Percentiles rank a stretch among this genome's conserved stretches.
Evolutionary conservation across 2,329 filamentous ascomycete species (phyloP).

Genomic region (Corinectria fuckeliana): DNA sequence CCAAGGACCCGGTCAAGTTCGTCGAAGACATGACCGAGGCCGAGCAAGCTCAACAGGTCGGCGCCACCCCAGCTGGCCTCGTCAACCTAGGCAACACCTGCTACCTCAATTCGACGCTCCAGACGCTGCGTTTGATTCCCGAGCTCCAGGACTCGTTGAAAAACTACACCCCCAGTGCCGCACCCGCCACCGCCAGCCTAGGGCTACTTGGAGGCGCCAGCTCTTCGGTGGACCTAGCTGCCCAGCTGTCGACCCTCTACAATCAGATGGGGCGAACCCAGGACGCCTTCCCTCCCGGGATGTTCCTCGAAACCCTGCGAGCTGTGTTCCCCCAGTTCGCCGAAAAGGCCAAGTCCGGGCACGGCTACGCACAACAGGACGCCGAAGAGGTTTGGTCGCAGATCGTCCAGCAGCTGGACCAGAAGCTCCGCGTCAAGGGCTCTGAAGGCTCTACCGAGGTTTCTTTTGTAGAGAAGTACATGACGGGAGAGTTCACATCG

Average conservation of each 20-base stretch:
- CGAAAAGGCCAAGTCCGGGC: conserved; percentile 80
- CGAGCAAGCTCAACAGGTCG: conserved; percentile 81
- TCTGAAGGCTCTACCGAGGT: conserved; percentile 54
- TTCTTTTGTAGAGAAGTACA: conserved; percentile 89
- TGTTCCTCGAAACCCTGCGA: conserved; percentile 83
- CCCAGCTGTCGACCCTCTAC: conserved; percentile 82
- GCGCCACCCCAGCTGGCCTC: conserved; percentile 86
- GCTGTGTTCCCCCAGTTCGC: conserved; percentile 89
- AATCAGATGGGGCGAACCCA: conserved; percentile 90
- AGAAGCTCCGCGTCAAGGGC: conserved; percentile 74
- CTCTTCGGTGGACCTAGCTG: conserved; percentile 69
- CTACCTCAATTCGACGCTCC: conserved; percentile 97
- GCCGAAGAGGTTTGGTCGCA: conserved; percentile 99
- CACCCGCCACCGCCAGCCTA: conserved; percentile 59
- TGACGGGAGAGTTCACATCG: conserved; percentile 82
- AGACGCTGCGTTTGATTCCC: conserved; percentile 85
- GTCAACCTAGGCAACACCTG: conserved; percentile 97
- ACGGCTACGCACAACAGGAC: conserved; percentile 95
- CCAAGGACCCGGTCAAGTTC: conserved; percentile 84
- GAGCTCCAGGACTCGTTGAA: conserved; percentile 83
- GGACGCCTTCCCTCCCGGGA: conserved; percentile 80
- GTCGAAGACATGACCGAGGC: conserved; percentile 98
- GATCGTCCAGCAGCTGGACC: conserved; percentile 82
- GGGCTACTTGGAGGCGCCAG: conserved; percentile 45
- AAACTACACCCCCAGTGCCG: conserved; percentile 55